Conservation (phyloP, 768 basidiomycete species). For the Nidula microcarpa region DNA sequence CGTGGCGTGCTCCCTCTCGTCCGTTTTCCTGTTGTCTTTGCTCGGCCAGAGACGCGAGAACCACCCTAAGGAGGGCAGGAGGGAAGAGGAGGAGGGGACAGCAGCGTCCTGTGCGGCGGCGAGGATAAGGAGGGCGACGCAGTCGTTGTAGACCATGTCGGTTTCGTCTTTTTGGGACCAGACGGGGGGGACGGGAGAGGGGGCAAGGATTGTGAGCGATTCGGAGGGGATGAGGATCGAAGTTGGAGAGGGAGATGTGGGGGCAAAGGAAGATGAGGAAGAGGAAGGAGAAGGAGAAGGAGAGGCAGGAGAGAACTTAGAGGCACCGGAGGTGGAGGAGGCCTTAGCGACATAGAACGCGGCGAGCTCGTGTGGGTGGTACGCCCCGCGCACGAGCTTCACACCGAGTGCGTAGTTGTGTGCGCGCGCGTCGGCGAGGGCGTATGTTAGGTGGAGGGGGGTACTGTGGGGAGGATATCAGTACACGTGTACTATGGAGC, state of each 20-base stretch:
- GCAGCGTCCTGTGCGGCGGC: conserved; percentile 46
- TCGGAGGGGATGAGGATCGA: too few species aligned
- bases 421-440: conserved; percentile 60
- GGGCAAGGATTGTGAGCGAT: too few species aligned
- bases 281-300: too few species aligned
- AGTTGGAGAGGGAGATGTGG: too few species aligned
- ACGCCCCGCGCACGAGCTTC: conserved; percentile 92
- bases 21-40: not conserved
- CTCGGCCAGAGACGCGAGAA: not conserved
- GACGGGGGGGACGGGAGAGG: conserved; percentile 60
- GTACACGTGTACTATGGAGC: too few species aligned
- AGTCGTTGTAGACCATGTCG: conserved; percentile 68
- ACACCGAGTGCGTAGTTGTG: conserved; percentile 78
- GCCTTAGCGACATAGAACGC: conserved; percentile 30
- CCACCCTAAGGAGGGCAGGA: not conserved
- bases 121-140: conserved; percentile 52
- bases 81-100: conserved; percentile 16
- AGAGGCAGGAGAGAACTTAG: conserved; percentile 44
- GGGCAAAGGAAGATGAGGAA: too few species aligned
- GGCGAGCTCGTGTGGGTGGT: conserved; percentile 72
- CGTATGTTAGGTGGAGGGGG: conserved; percentile 61
- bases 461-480: conserved; percentile 37
- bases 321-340: conserved; percentile 2
- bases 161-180: conserved; percentile 69
- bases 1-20: not conserved